Evolutionary conservation across 352 stramenopile species (phyloP).

Genomic region (Pythium pyrilobum): DNA sequence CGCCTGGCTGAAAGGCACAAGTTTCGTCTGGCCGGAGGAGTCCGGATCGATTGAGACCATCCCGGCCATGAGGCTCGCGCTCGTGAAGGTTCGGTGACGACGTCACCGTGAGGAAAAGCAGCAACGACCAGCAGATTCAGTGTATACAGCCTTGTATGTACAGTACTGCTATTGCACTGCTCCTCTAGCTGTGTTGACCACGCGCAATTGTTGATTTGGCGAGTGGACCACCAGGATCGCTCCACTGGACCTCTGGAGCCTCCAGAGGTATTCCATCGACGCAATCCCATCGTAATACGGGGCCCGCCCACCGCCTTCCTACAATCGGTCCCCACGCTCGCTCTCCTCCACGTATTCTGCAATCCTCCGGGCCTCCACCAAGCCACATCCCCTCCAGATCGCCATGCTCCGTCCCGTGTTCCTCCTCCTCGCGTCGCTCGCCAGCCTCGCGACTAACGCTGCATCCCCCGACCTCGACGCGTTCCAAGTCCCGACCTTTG

Average conservation of each 20-base stretch:
- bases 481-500: conserved; percentile 49
- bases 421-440: neutral
- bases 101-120: too few relatives aligned
- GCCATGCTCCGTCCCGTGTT: conserved; percentile 2
- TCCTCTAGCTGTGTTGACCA: neutral
- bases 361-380: neutral
- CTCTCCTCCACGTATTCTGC: neutral
- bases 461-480: conserved; percentile 20
- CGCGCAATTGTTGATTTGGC: conserved; percentile 2
- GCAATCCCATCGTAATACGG: too few relatives aligned
- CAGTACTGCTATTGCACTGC: too few relatives aligned
- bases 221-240: too few relatives aligned
- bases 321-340: neutral
- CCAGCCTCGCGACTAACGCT: neutral
- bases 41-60: too few relatives aligned
- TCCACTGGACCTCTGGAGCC: neutral
- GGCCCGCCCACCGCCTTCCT: too few relatives aligned
- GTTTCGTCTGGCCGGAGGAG: too few relatives aligned
- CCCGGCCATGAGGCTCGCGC: too few relatives aligned
- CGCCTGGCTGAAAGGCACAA: too few relatives aligned
- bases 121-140: too few relatives aligned
- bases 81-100: too few relatives aligned
- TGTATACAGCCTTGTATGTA: too few relatives aligned
- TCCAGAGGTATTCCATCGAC: neutral
- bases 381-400: neutral